Conservation (phyloP, 2,329 filamentous ascomycete genomes). For the Fusarium temperatum region DNA sequence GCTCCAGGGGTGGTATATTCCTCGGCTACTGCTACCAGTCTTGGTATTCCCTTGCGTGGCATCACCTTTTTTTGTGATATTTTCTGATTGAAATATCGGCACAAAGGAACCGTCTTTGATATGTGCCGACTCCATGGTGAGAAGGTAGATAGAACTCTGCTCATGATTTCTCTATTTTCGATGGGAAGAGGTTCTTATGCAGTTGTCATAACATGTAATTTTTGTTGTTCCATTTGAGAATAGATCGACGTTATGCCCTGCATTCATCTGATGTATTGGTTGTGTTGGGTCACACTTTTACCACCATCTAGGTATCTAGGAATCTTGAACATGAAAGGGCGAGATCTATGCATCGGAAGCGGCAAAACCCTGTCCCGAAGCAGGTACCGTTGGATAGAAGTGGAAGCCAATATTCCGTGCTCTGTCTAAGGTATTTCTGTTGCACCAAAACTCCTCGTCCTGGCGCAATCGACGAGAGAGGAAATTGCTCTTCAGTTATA, state of each 20-base stretch:
- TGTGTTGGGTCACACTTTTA: neutral
- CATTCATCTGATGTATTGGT: neutral
- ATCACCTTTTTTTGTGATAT: neutral
- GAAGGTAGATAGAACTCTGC: neutral
- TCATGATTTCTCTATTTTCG: conserved; percentile 14
- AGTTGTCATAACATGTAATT: neutral
- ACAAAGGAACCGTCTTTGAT: conserved; percentile 5
- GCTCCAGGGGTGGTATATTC: conserved; percentile 46
- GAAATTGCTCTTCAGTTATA: conserved; percentile 4
- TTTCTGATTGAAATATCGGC: neutral
- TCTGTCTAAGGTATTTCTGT: neutral
- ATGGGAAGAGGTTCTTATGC: neutral
- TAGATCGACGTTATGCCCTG: conserved; percentile 17
- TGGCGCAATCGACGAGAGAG: conserved; percentile 15
- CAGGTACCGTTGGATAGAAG: conserved; percentile 9
- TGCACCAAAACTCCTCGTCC: conserved; percentile 30
- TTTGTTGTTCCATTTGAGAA: neutral
- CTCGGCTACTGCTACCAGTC: neutral
- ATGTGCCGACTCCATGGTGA: conserved; percentile 31
- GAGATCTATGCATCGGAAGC: conserved; percentile 23
- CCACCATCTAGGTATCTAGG: neutral
- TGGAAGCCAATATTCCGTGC: neutral
- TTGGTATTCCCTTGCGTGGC: neutral
- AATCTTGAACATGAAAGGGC: neutral
- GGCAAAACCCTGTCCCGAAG: conserved; percentile 40